Evolutionary conservation across 345 rosid species (phyloP), one percentile per base, ranked within the genome.

Genomic region (Syzygium oleosum): DNA sequence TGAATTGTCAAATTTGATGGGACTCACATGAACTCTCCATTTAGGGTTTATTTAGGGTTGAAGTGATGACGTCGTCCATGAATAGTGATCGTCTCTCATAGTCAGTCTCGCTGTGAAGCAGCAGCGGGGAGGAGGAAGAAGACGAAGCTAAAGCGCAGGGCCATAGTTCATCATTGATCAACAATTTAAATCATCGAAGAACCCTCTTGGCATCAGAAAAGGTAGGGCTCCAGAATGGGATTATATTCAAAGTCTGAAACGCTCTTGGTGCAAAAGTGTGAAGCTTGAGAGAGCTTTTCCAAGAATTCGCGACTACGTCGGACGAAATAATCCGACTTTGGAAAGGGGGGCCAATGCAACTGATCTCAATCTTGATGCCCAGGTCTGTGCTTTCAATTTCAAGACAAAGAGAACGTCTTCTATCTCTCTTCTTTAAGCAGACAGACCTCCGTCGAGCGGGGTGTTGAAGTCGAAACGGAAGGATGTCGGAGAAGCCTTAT

Each of bases 261-360:
- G 52, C 29, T 90, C 53, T 84, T 85, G 29, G 90, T 85, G 52
- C 85, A 54, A 43, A 43, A 43, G 89, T 88, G 25, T 84, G 89
- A 4, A 90, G 87, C 54, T 59, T 89, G 85, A 91, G 87, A 65
- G 9, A 55, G 54, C 80, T 84, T 68, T 53, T 92, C 22, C 29
- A 11, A 41, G 91, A 55, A 17, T 73, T 19, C 19, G 49, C 80
- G 1, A 73, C 80, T 73, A 73, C 38, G 52, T 87, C 89, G n/a
- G 85, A 93, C 31, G 7, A 49, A 59, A 84, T 29, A 86, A 31
- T 65, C 61, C 14, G 27, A 85, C 23, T 53, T 79, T 10, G 86
- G 56, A 87, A 92, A 54, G 25, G 92, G 90, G 34, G 46, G 46
- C 91, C 90, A 27, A 89, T 87, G 73, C 90, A 89, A 59, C 87